Evolutionary conservation across 2,329 filamentous ascomycete species (phyloP), one percentile per base, ranked within the genome.

Genomic region (Metarhizium brunneum): DNA sequence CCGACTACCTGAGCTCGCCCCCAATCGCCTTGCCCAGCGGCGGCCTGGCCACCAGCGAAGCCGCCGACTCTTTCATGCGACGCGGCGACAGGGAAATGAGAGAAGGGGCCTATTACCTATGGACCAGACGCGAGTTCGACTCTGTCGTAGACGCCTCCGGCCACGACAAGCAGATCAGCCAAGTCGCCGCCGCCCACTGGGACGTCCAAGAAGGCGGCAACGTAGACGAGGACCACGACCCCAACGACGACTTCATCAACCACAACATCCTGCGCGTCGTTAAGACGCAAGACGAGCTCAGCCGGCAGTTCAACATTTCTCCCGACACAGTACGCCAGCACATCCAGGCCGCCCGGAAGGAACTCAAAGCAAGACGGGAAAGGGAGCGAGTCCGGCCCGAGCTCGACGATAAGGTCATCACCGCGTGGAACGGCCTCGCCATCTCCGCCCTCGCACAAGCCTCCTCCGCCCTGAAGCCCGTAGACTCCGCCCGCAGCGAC

Each of bases 41-140:
- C 11, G 91, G 87, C 0, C 94, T 96, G 68, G 86, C 86, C 62
- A 90, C 90, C 0, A 91, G 90, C 48, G 92, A 97, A 71, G 90
- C 95, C 57, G 92, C 94, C 0, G 92, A 96, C 68, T 96, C 91
- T 1, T 79, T 83, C 53, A 86, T 87, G 52, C 81, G 82, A 36
- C 81, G 80, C n/a, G 84, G 85, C 2, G 90, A 95, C 63, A 80
- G 77, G 4, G 88, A 95, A 54, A 91, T 92, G 76, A 83, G 88
- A 38, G 92, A 97, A 70, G 94, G 94, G 0, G 92, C 92, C 0
- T 97, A 90, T 68, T 96, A 97, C 64, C 82, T 96, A 3, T 99
- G 92, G 92, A 95, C 92, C 0, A 75, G 87, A 53, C 87, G 90
- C 53, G 92, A 97, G 66, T 87, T 97, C 57, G 85, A 91, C 58